These are phyloP conservation scores for Ogataea polymorpha DNA, from an alignment of 805 yeast species.

Conservation along the genomic window DNA sequence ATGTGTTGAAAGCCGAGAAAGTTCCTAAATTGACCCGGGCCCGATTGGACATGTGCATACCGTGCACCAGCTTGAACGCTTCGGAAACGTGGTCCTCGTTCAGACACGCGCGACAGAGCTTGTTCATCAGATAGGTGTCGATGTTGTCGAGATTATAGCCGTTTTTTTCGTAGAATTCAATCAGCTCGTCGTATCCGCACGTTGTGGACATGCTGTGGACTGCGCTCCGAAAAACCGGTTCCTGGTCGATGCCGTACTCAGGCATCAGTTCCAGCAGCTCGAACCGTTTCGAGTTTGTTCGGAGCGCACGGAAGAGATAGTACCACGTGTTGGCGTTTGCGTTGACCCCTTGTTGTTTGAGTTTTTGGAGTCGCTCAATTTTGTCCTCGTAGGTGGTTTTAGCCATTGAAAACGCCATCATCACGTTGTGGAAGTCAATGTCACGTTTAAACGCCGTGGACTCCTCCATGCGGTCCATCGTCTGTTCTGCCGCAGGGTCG, in stretches of 20 bases:
- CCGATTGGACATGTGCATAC: neutral
- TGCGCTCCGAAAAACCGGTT: conserved; percentile 25
- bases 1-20: conserved; percentile 17
- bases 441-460: conserved; percentile 21
- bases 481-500: conserved; percentile 15
- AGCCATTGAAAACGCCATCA: conserved; percentile 18
- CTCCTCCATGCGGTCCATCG: conserved; percentile 21
- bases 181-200: conserved; percentile 16
- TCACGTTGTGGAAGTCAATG: conserved; percentile 28
- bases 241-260: conserved; percentile 16
- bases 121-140: conserved; percentile 20
- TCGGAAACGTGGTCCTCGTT: conserved; percentile 11
- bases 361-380: conserved; percentile 19
- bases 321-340: conserved; percentile 32
- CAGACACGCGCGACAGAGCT: conserved; percentile 20
- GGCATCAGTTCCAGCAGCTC: conserved; percentile 25
- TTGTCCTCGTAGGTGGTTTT: conserved; percentile 17
- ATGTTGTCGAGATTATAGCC: conserved; percentile 12
- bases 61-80: conserved; percentile 19
- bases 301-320: conserved; percentile 21
- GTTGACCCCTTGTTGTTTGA: conserved; percentile 9
- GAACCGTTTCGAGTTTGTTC: conserved; percentile 15
- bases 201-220: conserved; percentile 14
- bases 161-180: conserved; percentile 13
- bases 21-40: conserved; percentile 19